Evolutionary conservation across 208 protist species (phyloP).

Genomic region (Polymyxa betae): DNA sequence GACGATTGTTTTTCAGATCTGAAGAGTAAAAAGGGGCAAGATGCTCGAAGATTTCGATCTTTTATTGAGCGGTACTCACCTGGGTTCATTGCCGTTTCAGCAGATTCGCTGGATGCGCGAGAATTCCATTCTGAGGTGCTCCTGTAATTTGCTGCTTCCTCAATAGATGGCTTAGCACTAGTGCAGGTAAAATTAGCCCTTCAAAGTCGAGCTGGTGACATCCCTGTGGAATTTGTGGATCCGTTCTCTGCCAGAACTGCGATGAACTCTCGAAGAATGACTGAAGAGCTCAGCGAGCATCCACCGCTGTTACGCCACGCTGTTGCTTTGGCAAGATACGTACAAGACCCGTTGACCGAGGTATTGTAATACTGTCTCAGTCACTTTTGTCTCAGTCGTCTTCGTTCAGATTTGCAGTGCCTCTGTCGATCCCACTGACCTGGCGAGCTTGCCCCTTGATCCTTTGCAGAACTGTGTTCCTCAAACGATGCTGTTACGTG

Average conservation of each 20-base stretch:
- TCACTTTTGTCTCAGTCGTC: background rate
- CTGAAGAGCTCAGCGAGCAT: conserved; percentile 18
- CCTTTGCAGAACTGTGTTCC: conserved; percentile 2
- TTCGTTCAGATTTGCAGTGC: background rate
- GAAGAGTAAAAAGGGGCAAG: conserved; percentile 30
- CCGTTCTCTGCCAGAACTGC: background rate
- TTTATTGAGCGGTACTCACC: conserved; percentile 42
- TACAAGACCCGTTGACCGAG: conserved; percentile 30
- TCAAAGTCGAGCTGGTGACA: conserved; percentile 14
- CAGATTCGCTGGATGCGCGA: background rate
- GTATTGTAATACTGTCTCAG: background rate
- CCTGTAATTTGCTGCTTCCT: too few relatives aligned
- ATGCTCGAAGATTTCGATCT: conserved; percentile 11
- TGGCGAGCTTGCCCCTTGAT: background rate
- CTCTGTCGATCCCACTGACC: background rate
- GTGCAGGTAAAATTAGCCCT: conserved; percentile 22
- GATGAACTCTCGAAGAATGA: background rate
- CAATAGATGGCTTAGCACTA: too few relatives aligned
- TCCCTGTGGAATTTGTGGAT: conserved; percentile 21
- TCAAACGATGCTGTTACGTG: background rate
- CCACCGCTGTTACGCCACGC: conserved; percentile 2
- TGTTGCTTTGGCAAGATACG: conserved; percentile 29
- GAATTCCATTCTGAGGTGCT: conserved; percentile 35
- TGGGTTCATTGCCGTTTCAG: conserved; percentile 22
- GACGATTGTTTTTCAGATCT: background rate